Percentiles rank a stretch among this genome's conserved stretches.
These are phyloP conservation scores for Penicillium maclennaniae DNA, from an alignment of 495 filamentous ascomycete genomes.

Conservation along the genomic window DNA sequence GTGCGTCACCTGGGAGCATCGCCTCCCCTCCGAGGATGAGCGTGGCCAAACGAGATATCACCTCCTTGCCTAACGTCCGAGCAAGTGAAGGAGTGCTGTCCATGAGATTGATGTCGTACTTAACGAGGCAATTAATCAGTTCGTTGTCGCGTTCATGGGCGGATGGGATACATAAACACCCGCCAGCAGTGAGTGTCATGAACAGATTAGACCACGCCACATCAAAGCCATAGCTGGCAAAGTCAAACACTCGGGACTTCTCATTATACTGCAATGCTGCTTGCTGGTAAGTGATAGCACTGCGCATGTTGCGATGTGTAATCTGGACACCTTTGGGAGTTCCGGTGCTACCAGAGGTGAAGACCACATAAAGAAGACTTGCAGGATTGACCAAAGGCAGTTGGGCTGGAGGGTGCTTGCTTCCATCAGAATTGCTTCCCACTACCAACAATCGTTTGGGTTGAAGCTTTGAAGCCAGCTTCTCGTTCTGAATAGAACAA, in stretches of 20 bases:
- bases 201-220: conserved; percentile 16
- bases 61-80: conserved; percentile 28
- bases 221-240: conserved; percentile 23
- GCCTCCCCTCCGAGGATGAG: conserved; percentile 41
- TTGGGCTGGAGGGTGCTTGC: neutral
- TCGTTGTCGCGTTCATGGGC: conserved; percentile 32
- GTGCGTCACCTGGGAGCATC: conserved; percentile 35
- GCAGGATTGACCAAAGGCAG: neutral
- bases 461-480: too few species aligned
- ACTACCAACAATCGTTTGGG: conserved; percentile 16
- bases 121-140: conserved; percentile 32
- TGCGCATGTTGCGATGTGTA: conserved; percentile 61
- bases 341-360: conserved; percentile 78
- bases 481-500: conserved; percentile 14
- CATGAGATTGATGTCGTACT: conserved; percentile 32
- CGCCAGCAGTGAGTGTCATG: conserved; percentile 20
- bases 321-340: conserved; percentile 76
- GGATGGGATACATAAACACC: conserved; percentile 25
- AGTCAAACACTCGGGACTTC: conserved; percentile 15
- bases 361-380: conserved; percentile 39
- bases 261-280: conserved; percentile 25
- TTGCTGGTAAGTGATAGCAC: conserved; percentile 11
- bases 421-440: too few species aligned
- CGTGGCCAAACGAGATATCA: conserved; percentile 31
- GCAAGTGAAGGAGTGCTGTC: conserved; percentile 41